Percentiles rank a stretch among this genome's conserved stretches.
Evolutionary conservation across 768 basidiomycete genomes (phyloP).

Genomic region (Pisolithus tinctorius): DNA sequence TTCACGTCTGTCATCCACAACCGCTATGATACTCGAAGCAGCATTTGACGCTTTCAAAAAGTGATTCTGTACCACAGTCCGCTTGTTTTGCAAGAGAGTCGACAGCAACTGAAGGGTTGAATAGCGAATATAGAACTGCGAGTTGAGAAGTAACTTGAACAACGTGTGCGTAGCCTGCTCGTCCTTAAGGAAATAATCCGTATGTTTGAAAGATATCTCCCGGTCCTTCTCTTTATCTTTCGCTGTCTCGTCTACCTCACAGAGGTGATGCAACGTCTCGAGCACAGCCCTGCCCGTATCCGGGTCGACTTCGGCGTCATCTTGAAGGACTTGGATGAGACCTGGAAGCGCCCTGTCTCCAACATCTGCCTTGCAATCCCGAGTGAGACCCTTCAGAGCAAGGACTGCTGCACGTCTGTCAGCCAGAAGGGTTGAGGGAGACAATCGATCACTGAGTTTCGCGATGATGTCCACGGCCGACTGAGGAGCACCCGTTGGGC

Average conservation of each 20-base stretch:
- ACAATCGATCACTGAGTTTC: slow-evolving; percentile 82
- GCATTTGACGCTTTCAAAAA: slow-evolving; percentile 84
- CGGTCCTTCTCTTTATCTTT: slow-evolving; percentile 28
- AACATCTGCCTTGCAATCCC: slow-evolving; percentile 89
- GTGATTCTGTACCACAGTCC: slow-evolving; percentile 80
- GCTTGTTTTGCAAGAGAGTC: slow-evolving; percentile 73
- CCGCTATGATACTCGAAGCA: slow-evolving; percentile 60
- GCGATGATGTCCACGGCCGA: slow-evolving; percentile 80
- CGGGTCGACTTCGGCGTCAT: slow-evolving; percentile 84
- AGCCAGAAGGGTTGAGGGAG: slow-evolving; percentile 82
- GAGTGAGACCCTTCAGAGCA: slow-evolving; percentile 83
- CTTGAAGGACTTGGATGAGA: slow-evolving; percentile 73
- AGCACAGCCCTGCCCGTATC: slow-evolving; percentile 91
- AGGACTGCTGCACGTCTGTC: slow-evolving; percentile 93
- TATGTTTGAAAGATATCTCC: slow-evolving; percentile 78
- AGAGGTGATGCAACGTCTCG: slow-evolving; percentile 82
- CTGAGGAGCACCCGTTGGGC: slow-evolving; percentile 78
- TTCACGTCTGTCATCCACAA: slow-evolving; percentile 81
- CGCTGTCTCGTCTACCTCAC: slow-evolving; percentile 62
- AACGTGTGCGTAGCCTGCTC: slow-evolving; percentile 70
- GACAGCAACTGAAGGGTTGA: slow-evolving; percentile 78
- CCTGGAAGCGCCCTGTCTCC: slow-evolving; percentile 72
- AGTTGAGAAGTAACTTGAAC: slow-evolving; percentile 67
- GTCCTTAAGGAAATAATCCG: slow-evolving; percentile 68
- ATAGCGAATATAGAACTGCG: slow-evolving; percentile 81